Evolutionary conservation across 768 basidiomycete species (phyloP), one percentile per base, ranked within the genome.

Genomic region (Boletus sp.): DNA sequence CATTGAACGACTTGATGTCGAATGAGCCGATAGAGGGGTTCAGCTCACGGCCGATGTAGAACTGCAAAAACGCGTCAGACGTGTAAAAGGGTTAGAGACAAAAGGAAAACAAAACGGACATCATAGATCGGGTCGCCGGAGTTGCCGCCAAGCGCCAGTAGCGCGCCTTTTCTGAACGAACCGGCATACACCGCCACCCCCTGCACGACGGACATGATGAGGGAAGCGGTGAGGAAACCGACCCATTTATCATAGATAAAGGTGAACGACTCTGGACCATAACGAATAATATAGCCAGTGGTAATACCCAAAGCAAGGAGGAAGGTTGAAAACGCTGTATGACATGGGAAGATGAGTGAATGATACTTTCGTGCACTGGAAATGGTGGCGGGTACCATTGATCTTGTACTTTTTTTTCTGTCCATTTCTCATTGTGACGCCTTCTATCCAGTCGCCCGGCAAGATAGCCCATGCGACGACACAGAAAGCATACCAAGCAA

Each of bases 141-240:
- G 76, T 98, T 98, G 13, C 96, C 97, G n/a, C 93, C 94, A 9
- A 90, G 76, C 1, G 97, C 94, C 17, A 98, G 79, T 19, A 97
- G 78, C 47, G 83, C 84, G 25, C 82, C 85, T 8, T 71, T 52
- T 47, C 75, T 77, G 78, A 88, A 97, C 15, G 90, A 93, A 17
- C 75, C 70, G 15, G 75, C 74, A 61, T 96, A 95, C 55, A 85
- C 86, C 37, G 76, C 82, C 38, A 83, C 53, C 0, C 82, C 90
- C 72, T 97, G 96, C 23, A 83, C 63, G 48, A 88, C 51, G 2
- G 93, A 80, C 87, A 93, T 93, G 55, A 85, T 55, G 30, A 94
- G 60, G 2, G 93, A 80, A 0, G 93, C 92, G 14, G 94, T 93
- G 35, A 88, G 70, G 55, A 99, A 83, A 42, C 93, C 93, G 43